Evolutionary conservation across 106 monocot species (phyloP).

Genomic region (Xerophyta viscosa): DNA sequence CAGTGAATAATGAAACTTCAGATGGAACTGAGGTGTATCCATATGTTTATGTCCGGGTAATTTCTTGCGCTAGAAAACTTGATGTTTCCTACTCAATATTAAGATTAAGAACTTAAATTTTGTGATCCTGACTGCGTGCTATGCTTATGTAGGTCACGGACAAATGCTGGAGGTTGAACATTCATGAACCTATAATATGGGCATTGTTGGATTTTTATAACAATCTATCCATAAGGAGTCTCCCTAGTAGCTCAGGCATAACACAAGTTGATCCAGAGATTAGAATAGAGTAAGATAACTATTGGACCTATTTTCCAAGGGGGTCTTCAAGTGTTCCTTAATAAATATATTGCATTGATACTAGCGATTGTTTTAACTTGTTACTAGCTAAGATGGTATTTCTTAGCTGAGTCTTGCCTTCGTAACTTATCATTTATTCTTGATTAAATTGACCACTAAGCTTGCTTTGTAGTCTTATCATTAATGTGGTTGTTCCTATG

Average conservation of each 20-base stretch:
- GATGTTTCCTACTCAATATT: too few species aligned
- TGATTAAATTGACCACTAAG: too few species aligned
- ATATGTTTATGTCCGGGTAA: conserved; percentile 88
- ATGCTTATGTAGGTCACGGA: conserved; percentile 90
- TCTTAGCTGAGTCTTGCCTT: too few species aligned
- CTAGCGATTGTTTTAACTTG: too few species aligned
- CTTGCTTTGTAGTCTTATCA: too few species aligned
- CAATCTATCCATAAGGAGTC: conserved; percentile 59
- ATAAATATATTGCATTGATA: too few species aligned
- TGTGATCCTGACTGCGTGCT: too few species aligned
- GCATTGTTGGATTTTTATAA: conserved; percentile 73
- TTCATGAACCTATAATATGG: conserved; percentile 99
- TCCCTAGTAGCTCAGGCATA: conserved; percentile 45
- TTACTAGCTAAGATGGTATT: too few species aligned
- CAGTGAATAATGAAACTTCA: conserved; percentile 52
- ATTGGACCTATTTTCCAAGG: neutral
- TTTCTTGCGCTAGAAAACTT: neutral
- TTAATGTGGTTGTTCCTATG: too few species aligned
- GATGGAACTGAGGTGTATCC: conserved; percentile 91
- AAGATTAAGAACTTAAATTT: neutral
- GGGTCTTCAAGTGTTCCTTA: too few species aligned
- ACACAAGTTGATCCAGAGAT: conserved; percentile 94
- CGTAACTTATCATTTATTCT: too few species aligned
- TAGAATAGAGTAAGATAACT: conserved; percentile 65
- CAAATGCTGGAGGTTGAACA: conserved; percentile 70